Evolutionary conservation across 2,329 filamentous ascomycete species (phyloP), one percentile per base, ranked within the genome.

Genomic region (Arthrinium phaeospermum): DNA sequence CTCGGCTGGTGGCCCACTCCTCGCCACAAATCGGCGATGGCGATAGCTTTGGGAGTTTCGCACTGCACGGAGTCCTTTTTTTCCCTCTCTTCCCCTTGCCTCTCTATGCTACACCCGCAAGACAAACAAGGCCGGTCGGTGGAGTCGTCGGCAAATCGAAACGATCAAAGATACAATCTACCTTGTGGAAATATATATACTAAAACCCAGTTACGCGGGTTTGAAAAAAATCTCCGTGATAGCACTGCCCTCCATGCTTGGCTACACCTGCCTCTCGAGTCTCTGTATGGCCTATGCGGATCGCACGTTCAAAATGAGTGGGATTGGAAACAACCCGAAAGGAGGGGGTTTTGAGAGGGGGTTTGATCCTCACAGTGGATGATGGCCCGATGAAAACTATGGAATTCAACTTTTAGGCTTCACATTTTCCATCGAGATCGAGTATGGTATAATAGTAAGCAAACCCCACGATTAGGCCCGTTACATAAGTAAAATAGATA

Each of bases 11-110:
- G 51, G 51, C 51, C 51, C 51, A 51, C 49, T 27, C 4, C 49
- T 30, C 24, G 51, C 22, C 16, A 37, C 53, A 61, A 61, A 61
- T 61, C 53, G 53, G 53, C 53, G 53, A 61, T 61, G 53, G 53
- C 53, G 53, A 51, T 24, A 27, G n/a, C 37, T 41, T 41, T 41
- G 6, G 37, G 37, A 41, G 49, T 51, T 51, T 51, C 49, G 22
- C 49, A 13, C n/a, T 12, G 49, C 22, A 14, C 27, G 27, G 27
- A 30, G 27, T 41, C 37, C 30, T n/a, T 51, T n/a, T 57, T 30
- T 19, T 57, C 14, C n/a, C 27, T 13, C 27, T 30, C 27, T 30
- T 19, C 34, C 27, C 49, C 27, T 13, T 10, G 10, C 49, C 24
- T 16, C 13, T 7, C 27, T 30, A 30, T 27, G 34, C 27, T 22